Evolutionary conservation across 73 alveolate genomes (phyloP).

Genomic region (Paramecium pentaurelia): DNA sequence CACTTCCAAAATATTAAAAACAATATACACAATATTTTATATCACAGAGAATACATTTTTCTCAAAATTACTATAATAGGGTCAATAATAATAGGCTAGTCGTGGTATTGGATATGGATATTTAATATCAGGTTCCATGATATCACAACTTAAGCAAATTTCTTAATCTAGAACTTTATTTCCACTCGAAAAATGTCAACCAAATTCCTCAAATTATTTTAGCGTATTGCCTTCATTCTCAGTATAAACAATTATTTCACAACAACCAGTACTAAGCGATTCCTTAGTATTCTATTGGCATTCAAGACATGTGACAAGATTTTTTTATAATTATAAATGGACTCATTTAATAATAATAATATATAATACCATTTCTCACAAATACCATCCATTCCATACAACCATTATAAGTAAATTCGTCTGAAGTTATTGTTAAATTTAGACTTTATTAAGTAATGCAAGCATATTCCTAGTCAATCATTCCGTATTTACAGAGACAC

Average conservation of each 20-base stretch:
- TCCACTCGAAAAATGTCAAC: background rate
- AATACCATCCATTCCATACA: background rate
- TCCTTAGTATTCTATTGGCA: background rate
- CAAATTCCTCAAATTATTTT: background rate
- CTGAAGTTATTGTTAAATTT: background rate
- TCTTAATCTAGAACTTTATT: background rate
- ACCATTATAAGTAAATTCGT: background rate
- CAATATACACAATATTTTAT: background rate
- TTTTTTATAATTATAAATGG: background rate
- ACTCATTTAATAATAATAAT: background rate
- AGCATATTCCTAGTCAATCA: background rate
- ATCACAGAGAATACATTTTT: background rate
- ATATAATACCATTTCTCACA: background rate
- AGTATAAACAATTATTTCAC: background rate
- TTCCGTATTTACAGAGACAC: background rate
- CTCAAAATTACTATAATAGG: background rate
- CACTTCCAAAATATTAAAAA: background rate
- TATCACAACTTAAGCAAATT: background rate
- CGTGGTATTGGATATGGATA: too few species aligned
- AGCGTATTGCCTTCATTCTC: background rate
- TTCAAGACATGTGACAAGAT: background rate
- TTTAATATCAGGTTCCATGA: fast-evolving
- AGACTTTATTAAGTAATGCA: background rate
- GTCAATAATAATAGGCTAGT: background rate
- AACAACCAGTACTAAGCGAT: background rate